A percentile compares a stretch with the other conserved stretches of the same genome.
These are phyloP conservation scores for Aquanectria penicillioides DNA, from an alignment of 2,329 filamentous ascomycete species.

Conservation along the genomic window DNA sequence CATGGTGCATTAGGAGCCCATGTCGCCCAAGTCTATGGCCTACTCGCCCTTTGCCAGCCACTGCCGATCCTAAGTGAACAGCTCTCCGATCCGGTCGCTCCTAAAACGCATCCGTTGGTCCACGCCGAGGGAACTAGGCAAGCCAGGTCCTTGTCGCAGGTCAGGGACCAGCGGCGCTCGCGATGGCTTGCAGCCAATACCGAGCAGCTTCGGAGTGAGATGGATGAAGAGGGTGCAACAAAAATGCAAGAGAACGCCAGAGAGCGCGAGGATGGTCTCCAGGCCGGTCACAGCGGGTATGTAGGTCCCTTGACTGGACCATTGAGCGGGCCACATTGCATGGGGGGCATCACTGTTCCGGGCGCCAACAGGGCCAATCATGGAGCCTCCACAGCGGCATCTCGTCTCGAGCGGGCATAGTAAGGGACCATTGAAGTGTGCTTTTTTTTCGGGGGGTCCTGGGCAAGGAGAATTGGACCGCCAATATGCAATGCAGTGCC, in stretches of 20 bases:
- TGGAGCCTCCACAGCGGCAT: conserved; percentile 24
- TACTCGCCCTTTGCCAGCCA: conserved; percentile 10
- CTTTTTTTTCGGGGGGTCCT: conserved; percentile 27
- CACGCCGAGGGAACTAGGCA: conserved; percentile 3
- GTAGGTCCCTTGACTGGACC: conserved; percentile 42
- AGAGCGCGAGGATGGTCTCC: conserved; percentile 34
- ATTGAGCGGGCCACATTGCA: conserved; percentile 36
- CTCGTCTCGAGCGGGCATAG: conserved; percentile 30
- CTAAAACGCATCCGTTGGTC: conserved; percentile 18
- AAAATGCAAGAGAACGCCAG: conserved; percentile 29
- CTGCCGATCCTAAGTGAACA: conserved; percentile 12
- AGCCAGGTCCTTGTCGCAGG: conserved; percentile 1
- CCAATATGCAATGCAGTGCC: conserved; percentile 26
- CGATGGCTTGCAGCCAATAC: conserved; percentile 18
- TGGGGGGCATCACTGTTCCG: conserved; percentile 40
- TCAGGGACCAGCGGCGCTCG: conserved; percentile 3
- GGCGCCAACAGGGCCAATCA: conserved; percentile 52
- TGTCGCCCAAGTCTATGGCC: conserved; percentile 7
- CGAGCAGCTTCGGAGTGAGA: conserved; percentile 6
- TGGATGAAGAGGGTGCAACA: conserved; percentile 13
- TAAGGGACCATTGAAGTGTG: conserved; percentile 18
- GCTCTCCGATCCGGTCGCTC: conserved; percentile 5
- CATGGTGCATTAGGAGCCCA: conserved; percentile 5
- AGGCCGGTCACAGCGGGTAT: conserved; percentile 40
- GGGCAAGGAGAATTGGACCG: conserved; percentile 13